Percentiles rank a stretch among this genome's conserved stretches.
Evolutionary conservation across 345 rosid species (phyloP).

Genomic region (Sisymbrium altissimum): DNA sequence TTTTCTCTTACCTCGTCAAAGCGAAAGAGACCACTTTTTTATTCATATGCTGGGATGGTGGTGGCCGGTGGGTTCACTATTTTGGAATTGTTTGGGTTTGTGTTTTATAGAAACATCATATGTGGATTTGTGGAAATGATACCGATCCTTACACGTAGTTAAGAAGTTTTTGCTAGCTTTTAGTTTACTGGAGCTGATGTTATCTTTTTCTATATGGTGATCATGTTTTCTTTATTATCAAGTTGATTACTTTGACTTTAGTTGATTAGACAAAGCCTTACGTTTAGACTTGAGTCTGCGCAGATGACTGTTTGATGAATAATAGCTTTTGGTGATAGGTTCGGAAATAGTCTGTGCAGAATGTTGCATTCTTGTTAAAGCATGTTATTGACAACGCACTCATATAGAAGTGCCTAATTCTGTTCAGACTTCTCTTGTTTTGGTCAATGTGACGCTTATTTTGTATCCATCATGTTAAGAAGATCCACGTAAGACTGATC

Average conservation of each 20-base stretch:
- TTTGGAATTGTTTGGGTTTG: neutral
- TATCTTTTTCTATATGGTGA: neutral
- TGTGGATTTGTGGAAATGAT: neutral
- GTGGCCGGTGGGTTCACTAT: neutral
- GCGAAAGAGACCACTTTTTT: too few species aligned
- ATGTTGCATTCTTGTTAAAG: neutral
- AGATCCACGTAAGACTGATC: neutral
- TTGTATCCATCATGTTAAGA: slow-evolving; percentile 3
- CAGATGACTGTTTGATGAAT: neutral
- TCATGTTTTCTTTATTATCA: neutral
- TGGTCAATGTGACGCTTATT: neutral
- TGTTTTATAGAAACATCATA: neutral
- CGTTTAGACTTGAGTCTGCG: neutral
- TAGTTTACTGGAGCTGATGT: neutral
- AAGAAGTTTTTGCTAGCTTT: neutral
- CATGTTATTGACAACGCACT: neutral
- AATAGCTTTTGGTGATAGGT: neutral
- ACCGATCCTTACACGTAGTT: neutral
- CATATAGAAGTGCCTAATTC: neutral
- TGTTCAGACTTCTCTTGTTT: neutral
- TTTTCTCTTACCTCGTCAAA: neutral
- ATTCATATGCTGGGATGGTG: neutral
- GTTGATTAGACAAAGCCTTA: neutral
- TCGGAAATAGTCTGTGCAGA: neutral
- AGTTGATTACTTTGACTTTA: neutral